Conservation (phyloP, 78 protist species). For the Dictyostelium capitatum region DNA sequence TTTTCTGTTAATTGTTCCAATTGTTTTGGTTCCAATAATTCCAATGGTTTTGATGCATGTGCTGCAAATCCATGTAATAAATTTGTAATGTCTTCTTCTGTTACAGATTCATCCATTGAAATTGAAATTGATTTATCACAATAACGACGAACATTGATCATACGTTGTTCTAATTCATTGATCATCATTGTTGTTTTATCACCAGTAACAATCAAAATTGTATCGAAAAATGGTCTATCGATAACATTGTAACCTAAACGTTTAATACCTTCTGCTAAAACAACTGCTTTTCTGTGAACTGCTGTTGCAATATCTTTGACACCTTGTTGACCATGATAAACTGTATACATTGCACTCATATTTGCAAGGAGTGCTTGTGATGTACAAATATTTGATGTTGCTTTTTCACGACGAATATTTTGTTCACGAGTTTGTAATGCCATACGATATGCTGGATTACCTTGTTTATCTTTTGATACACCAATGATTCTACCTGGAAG, state of each 20-base stretch:
- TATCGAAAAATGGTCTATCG: slow-evolving; percentile 88
- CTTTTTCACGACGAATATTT: slow-evolving; percentile 97
- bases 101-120: slow-evolving; percentile 92
- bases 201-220: slow-evolving; percentile 58
- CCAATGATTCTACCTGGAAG: slow-evolving; percentile 99
- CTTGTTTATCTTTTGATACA: slow-evolving; percentile 88
- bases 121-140: slow-evolving; percentile 82
- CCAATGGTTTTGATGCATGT: slow-evolving; percentile 24
- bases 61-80: slow-evolving; percentile 81
- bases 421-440: slow-evolving; percentile 99
- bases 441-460: slow-evolving; percentile 95
- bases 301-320: slow-evolving; percentile 91
- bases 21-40: slow-evolving; percentile 2
- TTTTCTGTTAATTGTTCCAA: background rate
- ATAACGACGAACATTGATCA: slow-evolving; percentile 90
- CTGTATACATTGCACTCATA: slow-evolving; percentile 96
- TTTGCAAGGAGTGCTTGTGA: slow-evolving; percentile 99
- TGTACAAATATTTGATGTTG: slow-evolving; percentile 98
- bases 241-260: slow-evolving; percentile 45
- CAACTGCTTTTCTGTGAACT: slow-evolving; percentile 83
- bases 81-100: slow-evolving; percentile 40
- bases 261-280: slow-evolving; percentile 82
- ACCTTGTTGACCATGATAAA: slow-evolving; percentile 99
- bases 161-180: slow-evolving; percentile 33
- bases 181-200: slow-evolving; percentile 30